Evolutionary conservation across 306 rosid genomes (phyloP), one percentile per base, ranked within the genome.

Genomic region (Glycine tomentella): DNA sequence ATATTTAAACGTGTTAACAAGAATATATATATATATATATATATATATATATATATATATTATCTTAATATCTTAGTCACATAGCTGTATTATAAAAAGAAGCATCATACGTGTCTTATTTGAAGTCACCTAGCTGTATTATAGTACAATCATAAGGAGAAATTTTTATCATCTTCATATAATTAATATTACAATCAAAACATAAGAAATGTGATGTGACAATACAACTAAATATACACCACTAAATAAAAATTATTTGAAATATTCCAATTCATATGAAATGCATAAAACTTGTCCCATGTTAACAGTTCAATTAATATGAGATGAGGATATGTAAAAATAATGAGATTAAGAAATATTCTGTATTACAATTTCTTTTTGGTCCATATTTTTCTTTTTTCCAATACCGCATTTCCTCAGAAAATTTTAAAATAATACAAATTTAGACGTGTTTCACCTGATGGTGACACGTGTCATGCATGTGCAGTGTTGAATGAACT

Each of bases 81-180:
- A 63, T 36, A 64, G 38, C 9, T 53, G 58, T 53, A 64, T 20
- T 65, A 14, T 66, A 42, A 25, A 25, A 25, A 25, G 31, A 25
- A 25, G 16, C 33, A 66, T 66, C 31, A 40, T n/a, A 66, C 51
- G 33, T 42, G 51, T 25, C 34, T 66, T 8, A n/a, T 14, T 66
- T 7, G 31, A 66, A 7, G 48, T 66, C 71, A 64, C 69, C 34
- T 36, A 64, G 38, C 9, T 53, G 58, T n/a, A 64, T 20, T 65
- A 14, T 66, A 42, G 52, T 14, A 66, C 3, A 40, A 66, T n/a
- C 14, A 66, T n/a, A 3, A 66, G 52, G 33, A 66, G 13, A 66
- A n/a, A n/a, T n/a, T 42, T 25, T 66, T 40, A 42, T 40, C 72
- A 66, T 62, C 8, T 42, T 67, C 34, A 67, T 67, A 38, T 44